Evolutionary conservation across 768 basidiomycete genomes (phyloP), one percentile per base, ranked within the genome.

Genomic region (Dentipellis fragilis): DNA sequence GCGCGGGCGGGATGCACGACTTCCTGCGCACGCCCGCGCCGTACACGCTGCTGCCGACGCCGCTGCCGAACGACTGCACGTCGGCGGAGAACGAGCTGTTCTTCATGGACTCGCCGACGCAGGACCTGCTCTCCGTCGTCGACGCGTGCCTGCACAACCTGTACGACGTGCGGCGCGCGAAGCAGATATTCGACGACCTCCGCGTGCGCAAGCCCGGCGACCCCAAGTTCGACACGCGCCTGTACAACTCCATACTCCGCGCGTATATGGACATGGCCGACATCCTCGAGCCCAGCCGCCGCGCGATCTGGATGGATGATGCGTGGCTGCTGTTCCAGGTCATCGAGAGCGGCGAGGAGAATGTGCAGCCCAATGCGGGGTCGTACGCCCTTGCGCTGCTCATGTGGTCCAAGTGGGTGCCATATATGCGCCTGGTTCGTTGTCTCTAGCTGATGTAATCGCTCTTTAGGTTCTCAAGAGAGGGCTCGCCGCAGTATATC

Each of bases 61-160:
- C 88, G 1, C 75, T 84, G 6, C 85, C 87, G 0, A 66, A 68
- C 21, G 76, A 79, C 60, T 64, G 65, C 39, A 52, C 66, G 1
- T 76, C 76, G 3, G 54, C 64, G 1, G 56, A 68, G 11, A 73
- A 78, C 59, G 76, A 78, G 58, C 59, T 76, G 51, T 81, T 80
- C 70, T 89, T 82, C 68, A 75, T 78, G 4, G 80, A 88, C 65
- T 80, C 88, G 0, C 67, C 71, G 0, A 81, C 84, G 0, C 80
- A 83, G 64, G 88, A 92, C 66, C 74, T 80, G 54, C 66, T 89
- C 10, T 82, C 87, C 0, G 78, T 94, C 59, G 87, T 94, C 70
- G 84, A 88, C 62, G 89, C 90, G 4, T 94, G 93, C 65, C 70
- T 94, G 11, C 78, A 85, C 66, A 80, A 86, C 59, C 64, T 80